Percentiles rank a stretch among this genome's conserved stretches.
phyloP scores from a whole-genome alignment of 768 basidiomycete genomes.

The Hericium rajendrae region DNA sequence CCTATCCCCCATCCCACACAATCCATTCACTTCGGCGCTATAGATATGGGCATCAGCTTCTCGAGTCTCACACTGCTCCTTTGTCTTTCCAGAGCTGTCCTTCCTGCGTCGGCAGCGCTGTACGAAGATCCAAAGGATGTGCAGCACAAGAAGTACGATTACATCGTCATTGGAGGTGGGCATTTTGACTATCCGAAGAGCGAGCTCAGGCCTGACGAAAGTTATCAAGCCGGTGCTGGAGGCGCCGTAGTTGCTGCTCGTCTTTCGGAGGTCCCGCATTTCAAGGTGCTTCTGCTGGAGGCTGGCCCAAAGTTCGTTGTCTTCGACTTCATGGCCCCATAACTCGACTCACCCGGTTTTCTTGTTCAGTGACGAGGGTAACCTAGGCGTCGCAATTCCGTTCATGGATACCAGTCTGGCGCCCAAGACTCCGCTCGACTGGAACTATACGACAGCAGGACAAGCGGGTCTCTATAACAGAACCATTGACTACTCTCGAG shows the following conservation, averaged over 20 bases:
- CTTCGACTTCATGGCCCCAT: conserved; percentile 11
- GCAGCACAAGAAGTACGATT: conserved; percentile 4
- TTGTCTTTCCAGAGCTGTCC: background rate
- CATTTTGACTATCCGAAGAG: background rate
- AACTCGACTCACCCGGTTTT: background rate
- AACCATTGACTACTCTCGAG: conserved; percentile 11
- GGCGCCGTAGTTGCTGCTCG: conserved; percentile 13
- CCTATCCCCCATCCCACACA: too few species aligned
- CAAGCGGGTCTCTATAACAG: conserved; percentile 9
- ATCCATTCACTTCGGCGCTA: too few species aligned
- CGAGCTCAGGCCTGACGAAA: background rate
- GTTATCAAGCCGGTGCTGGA: conserved; percentile 6
- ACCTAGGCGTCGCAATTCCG: background rate
- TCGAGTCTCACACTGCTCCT: background rate
- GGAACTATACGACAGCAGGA: conserved; percentile 15
- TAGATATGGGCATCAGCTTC: too few species aligned
- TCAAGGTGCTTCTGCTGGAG: conserved; percentile 11
- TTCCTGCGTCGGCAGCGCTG: background rate
- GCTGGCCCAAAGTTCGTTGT: conserved; percentile 6
- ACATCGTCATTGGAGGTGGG: conserved; percentile 3
- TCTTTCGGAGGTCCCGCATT: conserved; percentile 6
- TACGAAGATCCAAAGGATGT: background rate
- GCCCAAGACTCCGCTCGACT: conserved; percentile 5
- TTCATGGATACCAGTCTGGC: background rate
- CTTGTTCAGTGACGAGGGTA: background rate